phyloP scores from a whole-genome alignment of 495 filamentous ascomycete species.

The Neurospora pannonica region DNA sequence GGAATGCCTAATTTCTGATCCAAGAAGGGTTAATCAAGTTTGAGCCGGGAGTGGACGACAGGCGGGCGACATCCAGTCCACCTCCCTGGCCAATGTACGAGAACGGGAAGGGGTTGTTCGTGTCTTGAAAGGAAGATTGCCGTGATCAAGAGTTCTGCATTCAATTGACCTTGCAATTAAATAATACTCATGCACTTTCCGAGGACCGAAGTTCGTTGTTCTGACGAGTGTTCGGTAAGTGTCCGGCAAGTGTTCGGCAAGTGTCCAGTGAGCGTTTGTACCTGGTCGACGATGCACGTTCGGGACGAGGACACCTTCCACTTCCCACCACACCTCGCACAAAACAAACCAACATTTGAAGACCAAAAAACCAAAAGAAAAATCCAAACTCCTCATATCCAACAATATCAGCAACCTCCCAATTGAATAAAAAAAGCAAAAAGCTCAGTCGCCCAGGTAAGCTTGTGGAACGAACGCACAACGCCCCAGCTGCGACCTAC shows the following conservation, averaged over 20 bases:
- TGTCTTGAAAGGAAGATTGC: neutral
- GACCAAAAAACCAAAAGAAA: neutral
- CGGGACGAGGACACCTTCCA: neutral
- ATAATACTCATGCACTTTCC: neutral
- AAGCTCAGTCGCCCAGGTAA: neutral
- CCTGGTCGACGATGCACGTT: neutral
- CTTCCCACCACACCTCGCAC: neutral
- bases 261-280: neutral
- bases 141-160: neutral
- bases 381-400: neutral
- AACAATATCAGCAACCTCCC: rapidly evolving
- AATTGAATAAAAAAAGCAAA: neutral
- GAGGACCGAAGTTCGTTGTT: neutral
- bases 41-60: neutral
- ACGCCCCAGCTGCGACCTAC: neutral
- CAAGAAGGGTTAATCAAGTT: neutral
- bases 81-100: neutral
- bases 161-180: neutral
- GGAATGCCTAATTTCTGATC: neutral
- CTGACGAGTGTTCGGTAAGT: neutral
- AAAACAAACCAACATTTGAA: neutral
- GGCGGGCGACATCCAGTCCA: neutral
- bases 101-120: neutral
- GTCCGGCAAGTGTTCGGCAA: neutral
- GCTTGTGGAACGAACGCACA: neutral